Percentiles rank a stretch among this genome's conserved stretches.
Evolutionary conservation across 2,329 filamentous ascomycete genomes (phyloP).

Genomic region (Fusarium sarcochroum): DNA sequence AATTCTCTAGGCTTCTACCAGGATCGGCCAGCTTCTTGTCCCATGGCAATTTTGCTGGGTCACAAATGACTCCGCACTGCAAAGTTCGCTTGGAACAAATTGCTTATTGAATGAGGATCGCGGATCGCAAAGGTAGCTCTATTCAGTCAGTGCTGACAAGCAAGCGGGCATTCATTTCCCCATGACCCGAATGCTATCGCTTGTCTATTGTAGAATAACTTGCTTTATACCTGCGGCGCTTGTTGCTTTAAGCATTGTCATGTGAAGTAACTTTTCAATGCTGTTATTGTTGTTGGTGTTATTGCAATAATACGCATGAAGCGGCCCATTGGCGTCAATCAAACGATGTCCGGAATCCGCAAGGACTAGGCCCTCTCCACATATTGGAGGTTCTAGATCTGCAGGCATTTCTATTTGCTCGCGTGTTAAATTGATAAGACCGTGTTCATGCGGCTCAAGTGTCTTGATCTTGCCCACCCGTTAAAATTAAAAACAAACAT

Average conservation of each 20-base stretch:
- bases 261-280: too few species aligned
- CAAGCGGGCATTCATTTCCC: background rate
- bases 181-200: constrained; percentile 8
- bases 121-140: constrained; percentile 15
- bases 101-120: constrained; percentile 11
- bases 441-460: constrained; percentile 31
- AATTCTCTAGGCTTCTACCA: constrained; percentile 39
- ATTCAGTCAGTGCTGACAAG: constrained; percentile 12
- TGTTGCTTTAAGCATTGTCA: background rate
- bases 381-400: constrained; percentile 34
- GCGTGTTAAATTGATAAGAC: constrained; percentile 18
- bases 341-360: constrained; percentile 21
- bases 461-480: background rate
- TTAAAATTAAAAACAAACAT: background rate
- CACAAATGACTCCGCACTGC: constrained; percentile 28
- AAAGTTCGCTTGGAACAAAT: constrained; percentile 20
- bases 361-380: constrained; percentile 31
- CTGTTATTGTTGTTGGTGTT: background rate
- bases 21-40: constrained; percentile 32
- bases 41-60: constrained; percentile 21
- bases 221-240: background rate
- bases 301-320: constrained; percentile 17
- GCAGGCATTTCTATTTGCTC: constrained; percentile 27
- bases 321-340: background rate
- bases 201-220: background rate